phyloP scores from a whole-genome alignment of 129 eudicot species.

The Flaveria brownii region DNA sequence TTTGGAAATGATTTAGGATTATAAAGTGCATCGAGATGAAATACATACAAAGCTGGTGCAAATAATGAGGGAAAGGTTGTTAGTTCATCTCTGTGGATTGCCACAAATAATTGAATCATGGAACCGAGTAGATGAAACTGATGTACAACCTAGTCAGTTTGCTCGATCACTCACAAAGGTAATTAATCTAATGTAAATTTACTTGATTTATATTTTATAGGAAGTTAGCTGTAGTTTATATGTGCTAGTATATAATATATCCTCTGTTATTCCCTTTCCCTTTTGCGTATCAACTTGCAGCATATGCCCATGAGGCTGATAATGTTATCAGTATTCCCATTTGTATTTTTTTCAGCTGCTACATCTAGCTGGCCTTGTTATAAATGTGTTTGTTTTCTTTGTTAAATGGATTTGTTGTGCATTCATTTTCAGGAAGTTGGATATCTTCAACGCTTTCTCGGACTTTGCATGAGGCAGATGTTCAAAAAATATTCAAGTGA shows the following conservation, averaged over 20 bases:
- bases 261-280: too few relatives aligned
- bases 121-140: conserved; percentile 73
- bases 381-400: conserved; percentile 3
- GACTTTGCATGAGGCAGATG: conserved; percentile 82
- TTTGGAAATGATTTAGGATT: conserved; percentile 61
- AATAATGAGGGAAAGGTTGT: conserved; percentile 93
- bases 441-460: conserved; percentile 76
- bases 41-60: conserved; percentile 93
- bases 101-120: conserved; percentile 94
- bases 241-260: neutral
- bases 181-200: conserved; percentile 2
- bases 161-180: conserved; percentile 92
- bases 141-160: conserved; percentile 85
- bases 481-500: conserved; percentile 88
- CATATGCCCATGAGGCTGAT: too few relatives aligned
- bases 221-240: neutral
- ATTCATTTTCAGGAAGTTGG: conserved; percentile 77
- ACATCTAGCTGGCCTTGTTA: conserved; percentile 12
- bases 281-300: too few relatives aligned
- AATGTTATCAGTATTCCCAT: neutral
- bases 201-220: neutral
- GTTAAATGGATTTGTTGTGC: neutral
- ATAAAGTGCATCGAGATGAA: conserved; percentile 88
- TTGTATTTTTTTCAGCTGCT: neutral
- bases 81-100: conserved; percentile 79